These are phyloP conservation scores for Beauveria pseudobassiana DNA, from an alignment of 2,329 filamentous ascomycete species.

Conservation along the genomic window DNA sequence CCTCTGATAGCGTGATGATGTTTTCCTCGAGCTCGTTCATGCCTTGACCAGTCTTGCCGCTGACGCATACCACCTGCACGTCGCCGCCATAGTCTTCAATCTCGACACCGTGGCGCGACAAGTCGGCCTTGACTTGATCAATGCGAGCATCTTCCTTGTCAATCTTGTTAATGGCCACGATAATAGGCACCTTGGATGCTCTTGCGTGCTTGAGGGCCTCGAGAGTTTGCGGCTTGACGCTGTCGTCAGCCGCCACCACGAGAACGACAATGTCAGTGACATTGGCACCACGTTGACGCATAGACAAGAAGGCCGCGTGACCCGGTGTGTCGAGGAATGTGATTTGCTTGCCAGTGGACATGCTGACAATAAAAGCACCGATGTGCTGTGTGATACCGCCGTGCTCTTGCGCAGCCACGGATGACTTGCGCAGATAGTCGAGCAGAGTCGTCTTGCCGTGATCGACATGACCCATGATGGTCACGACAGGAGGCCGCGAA, in stretches of 20 bases:
- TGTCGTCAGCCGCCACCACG: constrained; percentile 93
- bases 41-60: constrained; percentile 86
- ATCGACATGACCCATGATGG: constrained; percentile 99
- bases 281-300: constrained; percentile 91
- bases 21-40: constrained; percentile 92
- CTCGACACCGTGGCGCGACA: constrained; percentile 75
- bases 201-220: constrained; percentile 94
- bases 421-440: constrained; percentile 88
- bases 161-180: constrained; percentile 96
- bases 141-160: constrained; percentile 79
- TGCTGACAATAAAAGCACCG: constrained; percentile 86
- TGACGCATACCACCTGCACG: constrained; percentile 83
- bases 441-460: constrained; percentile 96
- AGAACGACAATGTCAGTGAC: constrained; percentile 96
- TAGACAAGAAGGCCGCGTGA: constrained; percentile 89
- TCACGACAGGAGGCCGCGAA: constrained; percentile 81
- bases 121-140: constrained; percentile 80
- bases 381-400: constrained; percentile 98
- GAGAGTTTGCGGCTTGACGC: constrained; percentile 92
- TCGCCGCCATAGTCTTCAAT: constrained; percentile 95
- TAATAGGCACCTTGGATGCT: constrained; percentile 81
- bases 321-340: constrained; percentile 97
- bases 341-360: constrained; percentile 81
- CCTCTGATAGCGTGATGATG: constrained; percentile 75
- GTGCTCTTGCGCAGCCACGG: constrained; percentile 83